phyloP scores from a whole-genome alignment of 768 basidiomycete species.

The Daedaleopsis nitida region DNA sequence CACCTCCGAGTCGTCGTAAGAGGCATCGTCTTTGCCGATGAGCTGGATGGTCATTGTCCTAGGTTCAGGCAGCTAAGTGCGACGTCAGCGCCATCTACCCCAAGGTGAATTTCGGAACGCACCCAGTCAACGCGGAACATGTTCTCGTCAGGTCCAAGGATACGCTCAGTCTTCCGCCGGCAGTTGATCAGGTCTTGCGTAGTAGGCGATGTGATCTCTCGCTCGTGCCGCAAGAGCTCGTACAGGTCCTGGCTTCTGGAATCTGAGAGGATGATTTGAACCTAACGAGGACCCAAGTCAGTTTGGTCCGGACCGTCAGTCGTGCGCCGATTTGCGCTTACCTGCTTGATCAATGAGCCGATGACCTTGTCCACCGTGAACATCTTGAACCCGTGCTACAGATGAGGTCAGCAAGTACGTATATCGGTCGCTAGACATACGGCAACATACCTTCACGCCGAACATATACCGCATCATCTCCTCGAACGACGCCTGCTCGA shows the following conservation, averaged over 20 bases:
- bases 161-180: constrained; percentile 66
- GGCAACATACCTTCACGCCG: constrained; percentile 63
- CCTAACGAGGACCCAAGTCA: constrained; percentile 35
- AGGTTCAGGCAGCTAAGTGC: constrained; percentile 57
- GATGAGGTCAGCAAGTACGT: neutral
- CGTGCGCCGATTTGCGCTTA: constrained; percentile 30
- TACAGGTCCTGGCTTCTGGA: constrained; percentile 71
- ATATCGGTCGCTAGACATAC: neutral
- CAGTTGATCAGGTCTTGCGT: constrained; percentile 73
- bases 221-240: constrained; percentile 69
- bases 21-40: constrained; percentile 78
- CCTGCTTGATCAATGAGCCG: constrained; percentile 87
- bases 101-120: constrained; percentile 21
- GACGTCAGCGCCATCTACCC: neutral
- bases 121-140: constrained; percentile 85
- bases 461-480: constrained; percentile 89
- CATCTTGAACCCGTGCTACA: constrained; percentile 77
- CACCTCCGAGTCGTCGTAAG: constrained; percentile 74
- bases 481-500: constrained; percentile 86
- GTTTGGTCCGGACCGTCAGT: neutral
- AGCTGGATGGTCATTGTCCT: constrained; percentile 74
- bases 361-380: constrained; percentile 95
- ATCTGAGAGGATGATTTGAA: constrained; percentile 70
- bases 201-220: constrained; percentile 57
- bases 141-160: constrained; percentile 76